Evolutionary conservation across 768 basidiomycete genomes (phyloP), one percentile per base, ranked within the genome.

Genomic region (Dentipellis sp.): DNA sequence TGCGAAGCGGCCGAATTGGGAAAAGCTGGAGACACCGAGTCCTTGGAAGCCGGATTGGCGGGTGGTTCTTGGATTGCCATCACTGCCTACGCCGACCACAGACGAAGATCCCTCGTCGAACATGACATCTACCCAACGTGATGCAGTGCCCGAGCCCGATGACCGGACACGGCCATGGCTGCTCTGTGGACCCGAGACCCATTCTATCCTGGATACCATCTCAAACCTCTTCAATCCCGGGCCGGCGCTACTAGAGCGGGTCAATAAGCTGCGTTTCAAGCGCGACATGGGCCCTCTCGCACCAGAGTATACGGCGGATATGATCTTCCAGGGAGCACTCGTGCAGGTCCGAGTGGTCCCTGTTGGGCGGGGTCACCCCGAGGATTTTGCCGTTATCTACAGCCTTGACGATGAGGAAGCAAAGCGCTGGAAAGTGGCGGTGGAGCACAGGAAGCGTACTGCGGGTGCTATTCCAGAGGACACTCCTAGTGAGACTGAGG

Each of bases 41-140:
- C 88, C 91, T 1, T 97, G 86, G 84, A 71, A 70, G 49, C 78
- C 87, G 2, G 84, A 92, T 60, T 94, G 92, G 91, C 74, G 72
- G 10, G 72, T 73, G 21, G 73, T 88, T n/a, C 76, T 91, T n/a
- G 83, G 84, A 2, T 58, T 85, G 11, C 59, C 64, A 45, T 12
- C 50, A 10, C 36, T 35, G 12, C 38, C 36, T 10, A 9, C 6
- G 6, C 22, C 49, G 9, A 50, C 23, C 11, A 21, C 56, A 10
- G 56, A 57, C 21, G 53, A 7, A 2, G 59, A 53, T 22, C 48
- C 17, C 17, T 59, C 55, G 29, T 63, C 67, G n/a, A 73, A 67
- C 11, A 64, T 84, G 19, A 72, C 83, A 29, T 67, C 83, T 1
- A 79, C 86, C 1, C 86, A 91, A 62, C 70, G 87, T 54, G 79